Conservation (phyloP, 2,329 filamentous ascomycete genomes). For the Paraconiothyrium sp. region DNA sequence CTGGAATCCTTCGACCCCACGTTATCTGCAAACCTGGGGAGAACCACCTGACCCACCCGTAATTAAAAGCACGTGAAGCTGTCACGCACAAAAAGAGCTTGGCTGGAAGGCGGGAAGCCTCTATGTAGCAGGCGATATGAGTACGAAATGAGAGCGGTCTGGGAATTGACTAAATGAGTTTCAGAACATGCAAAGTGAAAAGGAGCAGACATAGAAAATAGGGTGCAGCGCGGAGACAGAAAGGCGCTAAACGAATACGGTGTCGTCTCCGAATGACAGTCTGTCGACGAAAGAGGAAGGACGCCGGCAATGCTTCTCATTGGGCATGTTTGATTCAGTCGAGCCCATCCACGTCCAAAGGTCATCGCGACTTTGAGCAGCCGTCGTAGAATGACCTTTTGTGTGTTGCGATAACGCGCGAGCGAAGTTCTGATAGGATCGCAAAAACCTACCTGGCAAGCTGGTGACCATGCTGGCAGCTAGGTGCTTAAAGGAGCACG, state of each 20-base stretch:
- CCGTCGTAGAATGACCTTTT: background rate
- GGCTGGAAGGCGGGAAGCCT: slow-evolving; percentile 21
- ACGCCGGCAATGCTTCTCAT: slow-evolving; percentile 20
- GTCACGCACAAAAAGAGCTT: slow-evolving; percentile 36
- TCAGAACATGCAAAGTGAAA: slow-evolving; percentile 1
- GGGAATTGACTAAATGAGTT: background rate
- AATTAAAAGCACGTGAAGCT: slow-evolving; percentile 28
- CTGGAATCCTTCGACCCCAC: slow-evolving; percentile 27
- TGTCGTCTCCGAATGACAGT: slow-evolving; percentile 21
- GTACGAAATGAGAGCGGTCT: background rate
- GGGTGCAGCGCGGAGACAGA: slow-evolving; percentile 6
- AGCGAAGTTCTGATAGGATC: background rate
- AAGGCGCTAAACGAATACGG: slow-evolving; percentile 35
- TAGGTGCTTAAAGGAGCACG: background rate
- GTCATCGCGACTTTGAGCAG: background rate
- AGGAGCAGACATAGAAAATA: slow-evolving; percentile 4
- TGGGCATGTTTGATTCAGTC: slow-evolving; percentile 19
- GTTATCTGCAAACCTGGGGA: slow-evolving; percentile 22
- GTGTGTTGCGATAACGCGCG: background rate
- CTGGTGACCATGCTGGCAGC: background rate
- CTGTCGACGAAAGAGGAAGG: slow-evolving; percentile 33
- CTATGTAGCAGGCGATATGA: slow-evolving; percentile 17
- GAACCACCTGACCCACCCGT: slow-evolving; percentile 31
- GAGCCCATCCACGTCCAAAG: slow-evolving; percentile 2
- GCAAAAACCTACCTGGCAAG: background rate